Conservation (phyloP, 352 stramenopile species). For the Phytophthora syringae region DNA sequence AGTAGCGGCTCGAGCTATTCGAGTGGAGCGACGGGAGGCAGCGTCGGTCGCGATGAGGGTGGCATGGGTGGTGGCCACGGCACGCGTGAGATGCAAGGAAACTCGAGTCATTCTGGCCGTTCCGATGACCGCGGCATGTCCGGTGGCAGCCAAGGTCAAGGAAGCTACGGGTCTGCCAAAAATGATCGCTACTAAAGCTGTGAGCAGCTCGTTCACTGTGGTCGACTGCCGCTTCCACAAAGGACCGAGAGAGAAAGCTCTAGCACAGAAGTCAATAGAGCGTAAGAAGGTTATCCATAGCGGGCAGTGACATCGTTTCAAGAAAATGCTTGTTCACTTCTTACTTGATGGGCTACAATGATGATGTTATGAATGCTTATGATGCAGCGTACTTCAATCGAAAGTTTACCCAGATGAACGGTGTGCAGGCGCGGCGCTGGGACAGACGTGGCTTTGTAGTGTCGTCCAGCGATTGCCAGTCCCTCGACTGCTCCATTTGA, state of each 20-base stretch:
- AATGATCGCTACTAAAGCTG: slow-evolving; percentile 24
- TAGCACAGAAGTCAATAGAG: not conserved
- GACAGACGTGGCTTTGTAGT: too few species aligned
- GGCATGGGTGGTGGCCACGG: slow-evolving; percentile 8
- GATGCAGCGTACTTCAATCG: too few species aligned
- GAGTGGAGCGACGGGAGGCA: not conserved
- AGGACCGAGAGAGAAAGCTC: not conserved
- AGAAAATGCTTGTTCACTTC: too few species aligned
- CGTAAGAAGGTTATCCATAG: not conserved
- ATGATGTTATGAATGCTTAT: too few species aligned
- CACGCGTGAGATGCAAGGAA: slow-evolving; percentile 5
- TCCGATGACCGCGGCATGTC: slow-evolving; percentile 17
- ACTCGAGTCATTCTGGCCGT: slow-evolving; percentile 1
- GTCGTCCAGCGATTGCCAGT: not conserved
- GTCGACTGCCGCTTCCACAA: not conserved
- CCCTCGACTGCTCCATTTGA: slow-evolving; percentile 3
- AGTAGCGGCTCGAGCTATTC: slow-evolving; percentile 25
- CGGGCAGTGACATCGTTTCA: too few species aligned
- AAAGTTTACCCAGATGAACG: slow-evolving; percentile 22
- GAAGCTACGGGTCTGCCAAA: slow-evolving; percentile 11
- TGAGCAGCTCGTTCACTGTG: not conserved
- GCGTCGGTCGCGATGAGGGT: slow-evolving; percentile 5
- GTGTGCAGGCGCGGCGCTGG: too few species aligned
- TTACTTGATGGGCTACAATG: too few species aligned
- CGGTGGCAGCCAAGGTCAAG: slow-evolving; percentile 11